Evolutionary conservation across 148 eudicot species (phyloP), one percentile per base, ranked within the genome.

Genomic region (Camellia lanceoleosa): DNA sequence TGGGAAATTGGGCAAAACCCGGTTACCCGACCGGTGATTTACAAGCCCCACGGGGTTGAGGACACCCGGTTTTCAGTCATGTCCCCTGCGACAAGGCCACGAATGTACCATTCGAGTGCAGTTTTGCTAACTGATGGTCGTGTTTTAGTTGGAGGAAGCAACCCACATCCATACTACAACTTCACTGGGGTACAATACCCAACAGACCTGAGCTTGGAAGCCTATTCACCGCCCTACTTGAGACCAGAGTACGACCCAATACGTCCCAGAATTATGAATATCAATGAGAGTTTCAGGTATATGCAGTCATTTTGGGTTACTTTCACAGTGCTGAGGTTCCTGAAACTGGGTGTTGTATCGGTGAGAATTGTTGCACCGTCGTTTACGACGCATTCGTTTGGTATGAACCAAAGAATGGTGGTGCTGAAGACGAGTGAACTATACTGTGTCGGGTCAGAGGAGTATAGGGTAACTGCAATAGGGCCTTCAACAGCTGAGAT

Each of bases 121-220:
- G 63, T 91, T 19, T 59, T 92, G 63, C 18, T 94, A 30, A 66
- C 90, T 2, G 94, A 94, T 74, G 97, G 94, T 10, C 89, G 93
- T 23, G 85, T 94, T 79, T 49, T 94, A 43, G 94, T 94, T 0
- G 98, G 97, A 7, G 98, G 98, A 30, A 92, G 97, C 81, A 94
- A 94, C 80, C 97, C 98, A 3, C 93, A 94, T 3, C 76, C 83
- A 6, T 85, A 13, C 49, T 94, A 92, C 80, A 89, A 87, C 82
- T 94, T 94, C 85, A 89, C 88, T 2, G 82, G 83, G 19, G 94
- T 89, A 3, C 79, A 84, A 20, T 94, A 74, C 64, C 98, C 97
- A 3, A 94, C 98, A 0, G 97, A 92, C 49, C 80, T 94, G 71
- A 94, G 97, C 80, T 46, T 94, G 67, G 97, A 92, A 73, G 90